phyloP scores from a whole-genome alignment of 768 basidiomycete genomes.

The Trametes villosa region DNA sequence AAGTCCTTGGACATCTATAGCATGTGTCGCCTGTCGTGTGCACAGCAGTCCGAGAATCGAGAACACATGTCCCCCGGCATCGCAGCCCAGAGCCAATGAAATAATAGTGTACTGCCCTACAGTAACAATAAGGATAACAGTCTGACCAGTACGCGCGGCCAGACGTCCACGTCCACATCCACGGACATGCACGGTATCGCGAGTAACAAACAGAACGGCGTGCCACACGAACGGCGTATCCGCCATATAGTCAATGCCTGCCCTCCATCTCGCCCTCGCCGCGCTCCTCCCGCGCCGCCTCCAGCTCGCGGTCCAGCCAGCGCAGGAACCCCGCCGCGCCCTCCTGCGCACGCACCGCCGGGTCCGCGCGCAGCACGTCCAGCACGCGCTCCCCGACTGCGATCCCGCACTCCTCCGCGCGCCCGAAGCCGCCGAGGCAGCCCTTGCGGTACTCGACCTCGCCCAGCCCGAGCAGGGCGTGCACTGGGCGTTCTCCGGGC shows the following conservation, averaged over 20 bases:
- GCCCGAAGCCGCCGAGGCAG: constrained; percentile 74
- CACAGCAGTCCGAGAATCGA: not conserved
- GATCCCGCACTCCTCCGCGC: constrained; percentile 74
- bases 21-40: not conserved
- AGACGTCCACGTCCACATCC: not conserved
- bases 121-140: not conserved
- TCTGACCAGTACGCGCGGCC: not conserved
- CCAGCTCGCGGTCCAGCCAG: constrained; percentile 58
- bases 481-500: constrained; percentile 44
- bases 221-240: not conserved
- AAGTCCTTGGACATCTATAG: not conserved
- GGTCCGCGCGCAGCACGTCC: constrained; percentile 46
- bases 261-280: constrained; percentile 57
- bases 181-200: not conserved
- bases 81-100: too few relatives aligned
- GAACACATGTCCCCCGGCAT: not conserved
- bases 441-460: constrained; percentile 69
- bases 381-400: constrained; percentile 62
- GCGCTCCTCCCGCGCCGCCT: constrained; percentile 62
- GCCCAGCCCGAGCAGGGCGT: constrained; percentile 57
- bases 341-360: constrained; percentile 6
- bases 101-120: not conserved
- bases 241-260: constrained; percentile 47
- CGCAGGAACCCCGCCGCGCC: constrained; percentile 42
- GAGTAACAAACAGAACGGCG: not conserved